These are phyloP conservation scores for Aurifilum marmelostoma DNA, from an alignment of 2,329 filamentous ascomycete species.

Conservation along the genomic window DNA sequence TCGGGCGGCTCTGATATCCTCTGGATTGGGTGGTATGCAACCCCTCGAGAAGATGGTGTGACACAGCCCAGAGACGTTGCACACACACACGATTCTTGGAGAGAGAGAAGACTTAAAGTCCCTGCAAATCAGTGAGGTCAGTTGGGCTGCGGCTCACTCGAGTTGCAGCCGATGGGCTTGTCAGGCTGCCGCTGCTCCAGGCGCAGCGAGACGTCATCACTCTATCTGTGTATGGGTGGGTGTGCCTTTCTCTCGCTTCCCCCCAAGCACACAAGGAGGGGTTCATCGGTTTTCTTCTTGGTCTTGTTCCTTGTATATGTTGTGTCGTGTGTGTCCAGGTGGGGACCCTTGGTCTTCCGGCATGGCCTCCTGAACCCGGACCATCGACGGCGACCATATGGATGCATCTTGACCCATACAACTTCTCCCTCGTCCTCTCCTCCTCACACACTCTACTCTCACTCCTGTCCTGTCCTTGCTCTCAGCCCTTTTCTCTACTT, in stretches of 20 bases:
- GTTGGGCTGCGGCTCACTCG: slow-evolving; percentile 6
- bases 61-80: slow-evolving; percentile 10
- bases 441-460: no score
- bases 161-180: background rate
- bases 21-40: slow-evolving; percentile 14
- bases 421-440: background rate
- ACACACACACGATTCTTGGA: background rate
- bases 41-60: slow-evolving; percentile 3
- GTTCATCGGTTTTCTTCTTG: background rate
- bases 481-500: slow-evolving; percentile 18
- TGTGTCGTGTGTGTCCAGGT: background rate
- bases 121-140: no score
- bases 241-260: no score
- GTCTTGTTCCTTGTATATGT: background rate
- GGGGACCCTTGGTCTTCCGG: background rate
- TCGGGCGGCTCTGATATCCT: slow-evolving; percentile 16
- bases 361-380: slow-evolving; percentile 2
- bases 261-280: background rate
- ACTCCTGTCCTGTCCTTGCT: slow-evolving; percentile 15
- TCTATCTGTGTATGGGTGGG: background rate
- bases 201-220: slow-evolving; percentile 23
- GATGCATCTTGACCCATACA: slow-evolving; percentile 4
- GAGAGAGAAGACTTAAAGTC: background rate
- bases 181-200: slow-evolving; percentile 9
- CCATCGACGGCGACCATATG: slow-evolving; percentile 14